Base-by-base conservation (phyloP, 208 protist genomes). In the Wallacemonas sp. region DNA sequence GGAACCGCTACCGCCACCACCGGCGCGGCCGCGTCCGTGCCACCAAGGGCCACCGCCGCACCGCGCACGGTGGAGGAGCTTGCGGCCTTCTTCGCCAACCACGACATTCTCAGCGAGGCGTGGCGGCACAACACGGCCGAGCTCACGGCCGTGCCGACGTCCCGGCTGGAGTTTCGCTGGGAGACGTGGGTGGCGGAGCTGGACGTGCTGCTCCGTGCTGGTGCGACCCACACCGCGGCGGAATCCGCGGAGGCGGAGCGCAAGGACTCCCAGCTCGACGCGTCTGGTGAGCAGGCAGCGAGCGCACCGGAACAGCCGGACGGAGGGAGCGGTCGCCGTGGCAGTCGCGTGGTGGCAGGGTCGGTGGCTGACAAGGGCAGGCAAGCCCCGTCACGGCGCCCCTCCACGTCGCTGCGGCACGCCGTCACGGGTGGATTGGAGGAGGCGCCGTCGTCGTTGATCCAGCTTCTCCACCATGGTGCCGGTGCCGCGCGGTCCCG, bases 101-200 rank as follows among this genome's bases (percentile, higher is more conserved):
- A 57, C 29, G 50, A 57, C 22, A 32, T 57, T 6, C 34, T 67
- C 33, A 65, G 53, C 24, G 81, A 91, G 3, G 84, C 79, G 24
- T 78, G 71, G 64, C 76, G 73, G 27, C 79, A 83, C 17, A 93
- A 90, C 67, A 36, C 50, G 29, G 69, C 75, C 37, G 81, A 92
- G 63, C 66, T 87, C 24, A 91, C 76, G 46, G 75, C 75, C 55
- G 86, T 95, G 3, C 82, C 89, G 22, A 92, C 75, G 13, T 39
- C 78, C 8, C 86, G 89, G 3, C 68, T 95, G 34, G 80, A 87
- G 62, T 61, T 95, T 46, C 84, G 89, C 22, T 32, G 79, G 34
- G 78, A 91, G 17, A 71, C 82, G 61, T 95, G 89, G 86, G 41
- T 71, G 1, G 76, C 79, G 1, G 89, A 95, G 72, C 63, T 70